Evolutionary conservation across 1,284 basidiomycete genomes (phyloP), one percentile per base, ranked within the genome.

Genomic region (Cutaneotrichosporon sp.): DNA sequence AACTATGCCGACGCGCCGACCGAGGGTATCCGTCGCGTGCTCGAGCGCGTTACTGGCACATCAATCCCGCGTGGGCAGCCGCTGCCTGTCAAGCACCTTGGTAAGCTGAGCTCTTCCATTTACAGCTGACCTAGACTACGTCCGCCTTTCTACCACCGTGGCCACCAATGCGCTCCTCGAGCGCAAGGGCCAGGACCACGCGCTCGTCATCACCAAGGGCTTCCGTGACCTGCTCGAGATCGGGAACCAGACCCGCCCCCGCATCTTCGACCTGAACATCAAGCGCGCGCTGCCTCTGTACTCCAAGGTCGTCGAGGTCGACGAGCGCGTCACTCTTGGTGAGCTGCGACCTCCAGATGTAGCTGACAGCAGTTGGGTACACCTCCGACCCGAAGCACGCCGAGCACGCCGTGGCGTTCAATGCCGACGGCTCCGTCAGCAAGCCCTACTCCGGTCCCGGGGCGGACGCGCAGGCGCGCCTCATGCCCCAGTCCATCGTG

Each of bases 1-100:
- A 95, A 97, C 76, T 99, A 99, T 79, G 78, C 81, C 5, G 95
- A 98, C 81, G 95, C 95, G 0, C 95, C 95, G 0, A 95, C 91
- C 3, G 77, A 79, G 60, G 95, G 93, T 0, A 92, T 97, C 62
- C 83, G 95, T 7, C 85, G 95, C n/a, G 86, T 97, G 2, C 81
- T 98, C 3, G 92, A 97, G 80, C 83, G 82, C 10, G 86, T 90
- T 0, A 89, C 87, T 0, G 87, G 87, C 20, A 60, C 61, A 22
- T 65, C 60, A 10, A 72, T 81, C 18, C 76, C 79, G 0, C 68
- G 81, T 9, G 72, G 72, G 14, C 54, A 74, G 31, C 77, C 76
- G 46, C 72, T 82, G 72, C 79, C 88, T 18, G 92, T 91, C 0
- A 83, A 88, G 66, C 91, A 92, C 79, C 92, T 97, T 62, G 93